Conservation (phyloP, 805 yeast species). For the Metschnikowia hibisci region DNA sequence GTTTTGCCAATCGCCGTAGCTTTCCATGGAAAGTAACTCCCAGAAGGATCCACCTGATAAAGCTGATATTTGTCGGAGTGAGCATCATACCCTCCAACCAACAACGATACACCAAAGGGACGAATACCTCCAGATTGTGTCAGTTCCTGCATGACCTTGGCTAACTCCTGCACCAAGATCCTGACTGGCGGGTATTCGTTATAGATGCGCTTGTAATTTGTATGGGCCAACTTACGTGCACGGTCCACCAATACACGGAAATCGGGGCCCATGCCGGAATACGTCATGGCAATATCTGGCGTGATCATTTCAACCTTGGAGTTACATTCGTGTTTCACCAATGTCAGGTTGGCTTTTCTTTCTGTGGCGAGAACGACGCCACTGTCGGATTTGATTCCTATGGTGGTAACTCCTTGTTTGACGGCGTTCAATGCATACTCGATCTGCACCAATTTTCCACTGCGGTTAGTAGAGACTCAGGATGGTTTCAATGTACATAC, state of each 20-base stretch:
- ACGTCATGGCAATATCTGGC: conserved; percentile 95
- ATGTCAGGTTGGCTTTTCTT: conserved; percentile 76
- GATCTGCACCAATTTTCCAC: conserved; percentile 96
- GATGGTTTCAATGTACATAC: conserved; percentile 53
- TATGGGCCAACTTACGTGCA: conserved; percentile 89
- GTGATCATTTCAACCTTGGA: conserved; percentile 80
- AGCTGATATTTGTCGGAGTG: conserved; percentile 64
- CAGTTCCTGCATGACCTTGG: conserved; percentile 97
- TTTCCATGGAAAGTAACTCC: conserved; percentile 98
- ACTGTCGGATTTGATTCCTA: conserved; percentile 90
- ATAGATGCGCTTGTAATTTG: conserved; percentile 87
- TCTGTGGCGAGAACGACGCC: conserved; percentile 97
- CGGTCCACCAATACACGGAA: conserved; percentile 91
- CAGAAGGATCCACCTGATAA: conserved; percentile 97
- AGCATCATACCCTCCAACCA: conserved; percentile 92
- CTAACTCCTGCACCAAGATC: conserved; percentile 89
- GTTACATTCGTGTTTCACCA: conserved; percentile 69
- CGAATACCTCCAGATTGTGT: conserved; percentile 98
- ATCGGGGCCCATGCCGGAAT: conserved; percentile 99
- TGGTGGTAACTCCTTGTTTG: conserved; percentile 94
- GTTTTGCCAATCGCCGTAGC: conserved; percentile 99
- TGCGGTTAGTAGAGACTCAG: conserved; percentile 29
- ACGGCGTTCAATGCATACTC: conserved; percentile 97
- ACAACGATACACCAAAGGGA: conserved; percentile 94
- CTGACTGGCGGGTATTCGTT: conserved; percentile 97